Evolutionary conservation across 2,329 filamentous ascomycete species (phyloP), one percentile per base, ranked within the genome.

Genomic region (Trichoderma asperellum): DNA sequence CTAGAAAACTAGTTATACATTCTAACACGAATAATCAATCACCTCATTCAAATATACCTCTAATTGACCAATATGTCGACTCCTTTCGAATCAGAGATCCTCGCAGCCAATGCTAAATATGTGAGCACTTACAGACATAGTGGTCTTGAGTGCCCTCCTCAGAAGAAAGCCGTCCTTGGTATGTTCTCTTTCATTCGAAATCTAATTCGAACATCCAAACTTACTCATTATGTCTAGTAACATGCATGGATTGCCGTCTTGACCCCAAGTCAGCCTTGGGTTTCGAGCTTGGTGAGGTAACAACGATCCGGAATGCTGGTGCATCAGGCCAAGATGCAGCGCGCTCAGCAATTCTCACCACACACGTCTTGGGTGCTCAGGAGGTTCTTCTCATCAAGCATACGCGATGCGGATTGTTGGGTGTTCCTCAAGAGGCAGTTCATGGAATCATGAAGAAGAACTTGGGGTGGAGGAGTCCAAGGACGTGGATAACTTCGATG

Each of bases 221-320:
- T 56, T 18, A 65, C 35, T n/a, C 47, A 11, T 24, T 43, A 3
- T n/a, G 10, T 7, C 14, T n/a, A 65, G 62, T 65, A 12, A 65
- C 62, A 11, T 65, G 62, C 52, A 65, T 65, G 62, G 62, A 65
- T 18, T 57, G 52, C 5, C 62, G 62, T 24, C 62, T 65, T 16
- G 35, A 65, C 5, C 52, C 62, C 2, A 43, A 65, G n/a, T 57
- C 52, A 0, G 62, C 62, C 35, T 43, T 56, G 8, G 62, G 62
- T 1, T 56, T 65, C 7, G 52, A 57, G 1, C 24, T 65, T 32
- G 62, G 62, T 27, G 52, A 65, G 34, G 62, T 65, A 8, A 65
- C 62, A 11, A 65, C 52, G 1, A 65, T 65, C 14, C 52, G 62
- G 11, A 65, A 65, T 11, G 62, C 62, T 2, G 62, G 62, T 6